These are phyloP conservation scores for Eremothecium coryli DNA, from an alignment of 1,139 yeast species.

Conservation along the genomic window DNA sequence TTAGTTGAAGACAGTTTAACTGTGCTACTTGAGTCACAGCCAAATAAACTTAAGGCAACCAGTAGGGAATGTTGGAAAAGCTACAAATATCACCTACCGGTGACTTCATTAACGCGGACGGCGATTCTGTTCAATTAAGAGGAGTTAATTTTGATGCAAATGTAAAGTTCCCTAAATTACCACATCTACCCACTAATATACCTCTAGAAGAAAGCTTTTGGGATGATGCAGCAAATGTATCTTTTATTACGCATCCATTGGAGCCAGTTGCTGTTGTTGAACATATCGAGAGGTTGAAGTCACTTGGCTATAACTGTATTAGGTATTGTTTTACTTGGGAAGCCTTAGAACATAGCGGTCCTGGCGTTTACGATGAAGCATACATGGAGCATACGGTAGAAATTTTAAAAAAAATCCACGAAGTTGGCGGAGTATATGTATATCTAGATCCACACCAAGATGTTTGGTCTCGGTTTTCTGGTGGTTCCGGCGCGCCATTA, in stretches of 20 bases:
- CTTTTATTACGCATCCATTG: constrained; percentile 78
- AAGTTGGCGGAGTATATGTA: constrained; percentile 68
- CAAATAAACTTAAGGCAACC: no score
- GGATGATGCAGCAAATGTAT: constrained; percentile 60
- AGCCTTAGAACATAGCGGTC: constrained; percentile 83
- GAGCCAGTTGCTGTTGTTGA: constrained; percentile 60
- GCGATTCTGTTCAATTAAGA: constrained; percentile 53
- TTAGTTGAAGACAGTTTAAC: no score
- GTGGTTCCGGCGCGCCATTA: constrained; percentile 95
- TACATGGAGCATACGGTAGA: constrained; percentile 63
- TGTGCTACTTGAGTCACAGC: no score
- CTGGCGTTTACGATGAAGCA: constrained; percentile 71
- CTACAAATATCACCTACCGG: constrained; percentile 33
- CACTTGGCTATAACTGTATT: constrained; percentile 75
- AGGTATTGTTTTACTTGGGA: constrained; percentile 85
- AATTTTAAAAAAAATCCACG: constrained; percentile 48
- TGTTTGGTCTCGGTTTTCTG: constrained; percentile 82
- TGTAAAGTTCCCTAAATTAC: constrained; percentile 59
- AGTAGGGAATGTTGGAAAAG: constrained; percentile 9
- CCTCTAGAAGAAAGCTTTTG: constrained; percentile 43
- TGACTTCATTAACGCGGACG: constrained; percentile 49
- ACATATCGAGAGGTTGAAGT: constrained; percentile 61
- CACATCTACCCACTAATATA: constrained; percentile 46
- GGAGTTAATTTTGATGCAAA: constrained; percentile 82
- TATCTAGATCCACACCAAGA: constrained; percentile 89